Percentiles rank a stretch among this genome's conserved stretches.
Evolutionary conservation across 495 filamentous ascomycete species (phyloP).

Genomic region (Lophium mytilinum): DNA sequence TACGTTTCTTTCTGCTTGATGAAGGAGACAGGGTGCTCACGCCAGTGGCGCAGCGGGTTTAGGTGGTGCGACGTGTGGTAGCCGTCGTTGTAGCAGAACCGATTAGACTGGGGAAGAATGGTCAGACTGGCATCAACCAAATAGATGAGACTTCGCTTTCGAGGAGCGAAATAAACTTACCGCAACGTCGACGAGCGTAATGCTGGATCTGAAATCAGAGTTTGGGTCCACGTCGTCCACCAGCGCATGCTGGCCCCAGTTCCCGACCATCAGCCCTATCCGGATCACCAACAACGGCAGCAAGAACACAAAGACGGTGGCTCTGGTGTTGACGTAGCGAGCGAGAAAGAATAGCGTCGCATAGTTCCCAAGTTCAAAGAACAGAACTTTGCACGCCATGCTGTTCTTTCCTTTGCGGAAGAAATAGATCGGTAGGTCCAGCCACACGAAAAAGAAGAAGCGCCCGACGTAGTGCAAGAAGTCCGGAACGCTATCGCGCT

Average conservation of each 20-base stretch:
- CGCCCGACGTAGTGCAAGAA: slow-evolving; percentile 63
- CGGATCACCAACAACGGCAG: slow-evolving; percentile 54
- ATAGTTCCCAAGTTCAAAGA: slow-evolving; percentile 52
- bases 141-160: neutral
- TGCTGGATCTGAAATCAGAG: slow-evolving; percentile 62
- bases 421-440: slow-evolving; percentile 70
- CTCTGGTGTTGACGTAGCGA: slow-evolving; percentile 38
- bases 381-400: slow-evolving; percentile 44
- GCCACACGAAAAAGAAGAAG: slow-evolving; percentile 64
- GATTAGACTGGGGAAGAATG: slow-evolving; percentile 48
- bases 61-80: slow-evolving; percentile 73
- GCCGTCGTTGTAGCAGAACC: slow-evolving; percentile 69
- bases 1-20: slow-evolving; percentile 56
- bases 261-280: slow-evolving; percentile 61
- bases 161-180: slow-evolving; percentile 39
- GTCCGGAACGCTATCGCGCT: slow-evolving; percentile 56
- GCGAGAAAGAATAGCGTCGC: slow-evolving; percentile 41
- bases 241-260: slow-evolving; percentile 70
- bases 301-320: slow-evolving; percentile 52
- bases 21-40: slow-evolving; percentile 61
- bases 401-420: slow-evolving; percentile 44
- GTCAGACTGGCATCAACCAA: neutral
- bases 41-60: slow-evolving; percentile 65
- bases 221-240: slow-evolving; percentile 60
- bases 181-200: slow-evolving; percentile 63